Percentiles rank a stretch among this genome's conserved stretches.
Conservation (phyloP, 2,329 filamentous ascomycete species). For the Ilyonectria robusta region DNA sequence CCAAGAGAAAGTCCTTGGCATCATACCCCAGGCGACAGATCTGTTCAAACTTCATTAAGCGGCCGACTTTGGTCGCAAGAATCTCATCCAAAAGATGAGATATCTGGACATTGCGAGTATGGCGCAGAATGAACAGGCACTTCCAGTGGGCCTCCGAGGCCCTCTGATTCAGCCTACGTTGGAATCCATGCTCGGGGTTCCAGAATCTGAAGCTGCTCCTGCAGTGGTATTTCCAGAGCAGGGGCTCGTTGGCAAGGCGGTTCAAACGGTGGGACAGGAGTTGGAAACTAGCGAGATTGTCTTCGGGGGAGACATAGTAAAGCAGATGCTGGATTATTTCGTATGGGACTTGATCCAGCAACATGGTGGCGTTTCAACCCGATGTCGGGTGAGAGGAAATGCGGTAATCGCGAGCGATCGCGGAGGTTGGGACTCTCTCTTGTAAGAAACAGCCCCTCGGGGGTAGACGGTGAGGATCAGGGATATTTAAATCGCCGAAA, state of each 20-base stretch:
- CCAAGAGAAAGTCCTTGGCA: conserved; percentile 85
- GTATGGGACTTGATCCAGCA: conserved; percentile 74
- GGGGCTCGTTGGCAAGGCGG: conserved; percentile 76
- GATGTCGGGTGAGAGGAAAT: conserved; percentile 20
- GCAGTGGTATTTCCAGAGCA: conserved; percentile 88
- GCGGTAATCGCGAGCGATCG: conserved; percentile 28
- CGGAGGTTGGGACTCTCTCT: conserved; percentile 9
- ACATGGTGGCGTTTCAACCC: conserved; percentile 48
- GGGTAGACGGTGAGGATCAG: background rate
- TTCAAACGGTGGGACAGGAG: conserved; percentile 74
- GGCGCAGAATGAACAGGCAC: conserved; percentile 71
- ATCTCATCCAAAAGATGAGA: conserved; percentile 75
- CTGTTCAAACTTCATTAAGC: conserved; percentile 77
- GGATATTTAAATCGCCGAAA: background rate
- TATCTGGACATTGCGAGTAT: conserved; percentile 65
- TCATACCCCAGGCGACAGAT: conserved; percentile 86
- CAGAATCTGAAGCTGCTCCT: conserved; percentile 79
- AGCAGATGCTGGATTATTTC: conserved; percentile 89
- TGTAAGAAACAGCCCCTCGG: background rate
- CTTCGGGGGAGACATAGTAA: conserved; percentile 70
- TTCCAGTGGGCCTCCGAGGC: conserved; percentile 81
- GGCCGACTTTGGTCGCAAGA: conserved; percentile 77
- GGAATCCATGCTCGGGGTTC: conserved; percentile 75
- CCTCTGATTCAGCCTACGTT: conserved; percentile 66
- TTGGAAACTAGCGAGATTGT: conserved; percentile 65